Evolutionary conservation across 1,284 basidiomycete species (phyloP), one percentile per base, ranked within the genome.

Genomic region (Erythrobasidium hasegawianum): DNA sequence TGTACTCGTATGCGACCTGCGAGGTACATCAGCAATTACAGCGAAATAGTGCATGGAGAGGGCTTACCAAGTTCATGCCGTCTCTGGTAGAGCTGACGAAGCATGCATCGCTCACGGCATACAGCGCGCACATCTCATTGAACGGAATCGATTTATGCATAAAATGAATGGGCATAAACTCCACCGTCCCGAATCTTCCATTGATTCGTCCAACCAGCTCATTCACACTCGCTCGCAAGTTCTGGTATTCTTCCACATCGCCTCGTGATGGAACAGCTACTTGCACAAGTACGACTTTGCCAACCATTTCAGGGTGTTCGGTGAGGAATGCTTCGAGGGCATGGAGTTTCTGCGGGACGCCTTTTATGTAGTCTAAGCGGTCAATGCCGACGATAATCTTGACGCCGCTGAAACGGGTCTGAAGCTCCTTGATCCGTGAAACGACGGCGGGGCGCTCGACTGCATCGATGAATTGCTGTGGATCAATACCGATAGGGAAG

Each of bases 201-300:
- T 98, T 98, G 80, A 98, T 97, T 29, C 95, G 85, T 0, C 96
- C 96, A 14, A 98, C 95, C 41, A 97, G 85, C 77, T 98, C 95
- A 80, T 98, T 98, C 57, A 98, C 94, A 1, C 89, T 93, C 10
- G 92, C 87, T 9, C 96, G 86, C 69, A 98, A 79, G 79, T 97
- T 97, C 79, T 98, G 95, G 77, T 98, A 98, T 79, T 98, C 95
- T 78, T 98, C 96, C 58, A 98, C 95, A 75, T 98, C 96, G 79
- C 97, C 92, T 33, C 95, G 84, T 13, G 94, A 97, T 0, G 96
- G 96, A 11, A 98, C 95, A 7, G 96, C 95, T 1, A 98, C 86
- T 79, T 98, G 95, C 4, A 92, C 92, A 43, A 98, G 81, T 3
- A 98, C 94, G 66, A 97, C 89, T 82, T 97, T 98, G 72, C 96